Percentiles rank a stretch among this genome's conserved stretches.
Conservation (phyloP, 1,284 basidiomycete genomes). For the Cutaneotrichosporon dermatis region DNA sequence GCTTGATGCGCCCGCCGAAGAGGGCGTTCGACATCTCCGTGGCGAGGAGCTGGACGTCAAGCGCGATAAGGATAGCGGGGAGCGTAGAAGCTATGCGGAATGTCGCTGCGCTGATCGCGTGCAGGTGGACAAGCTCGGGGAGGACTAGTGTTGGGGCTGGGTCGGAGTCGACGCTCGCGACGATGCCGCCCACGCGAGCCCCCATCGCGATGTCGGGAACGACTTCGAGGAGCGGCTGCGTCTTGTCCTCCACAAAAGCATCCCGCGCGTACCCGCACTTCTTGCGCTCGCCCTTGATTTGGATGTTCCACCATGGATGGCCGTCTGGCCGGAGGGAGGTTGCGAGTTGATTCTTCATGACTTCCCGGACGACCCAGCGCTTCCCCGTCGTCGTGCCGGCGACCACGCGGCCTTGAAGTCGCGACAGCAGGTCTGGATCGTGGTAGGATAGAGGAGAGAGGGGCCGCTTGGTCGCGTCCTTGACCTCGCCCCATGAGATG, state of each 20-base stretch:
- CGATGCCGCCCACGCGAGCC: slow-evolving; percentile 22
- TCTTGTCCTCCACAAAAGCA: neutral
- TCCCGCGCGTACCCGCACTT: neutral
- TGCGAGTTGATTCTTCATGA: slow-evolving; percentile 22
- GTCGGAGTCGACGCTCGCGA: slow-evolving; percentile 6
- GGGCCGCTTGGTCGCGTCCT: neutral
- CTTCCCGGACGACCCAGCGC: slow-evolving; percentile 16
- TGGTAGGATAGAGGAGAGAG: neutral
- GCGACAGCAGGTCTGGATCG: neutral
- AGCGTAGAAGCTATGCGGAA: slow-evolving; percentile 27
- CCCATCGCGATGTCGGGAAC: slow-evolving; percentile 8
- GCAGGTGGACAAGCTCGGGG: slow-evolving; percentile 23
- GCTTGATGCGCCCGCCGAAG: slow-evolving; percentile 14
- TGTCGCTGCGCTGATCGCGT: slow-evolving; percentile 28
- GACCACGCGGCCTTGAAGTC: slow-evolving; percentile 6
- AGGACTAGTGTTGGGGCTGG: neutral
- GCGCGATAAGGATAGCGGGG: slow-evolving; percentile 19
- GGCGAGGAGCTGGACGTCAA: slow-evolving; percentile 33
- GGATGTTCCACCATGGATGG: neutral
- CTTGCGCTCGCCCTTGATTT: neutral
- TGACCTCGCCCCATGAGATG: slow-evolving; percentile 36
- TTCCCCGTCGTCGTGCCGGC: slow-evolving; percentile 9
- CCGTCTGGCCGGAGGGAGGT: neutral
- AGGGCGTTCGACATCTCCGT: slow-evolving; percentile 19
- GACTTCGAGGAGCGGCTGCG: slow-evolving; percentile 27